phyloP scores from a whole-genome alignment of 2,329 filamentous ascomycete species.

The Aspergillus transmontanensis region DNA sequence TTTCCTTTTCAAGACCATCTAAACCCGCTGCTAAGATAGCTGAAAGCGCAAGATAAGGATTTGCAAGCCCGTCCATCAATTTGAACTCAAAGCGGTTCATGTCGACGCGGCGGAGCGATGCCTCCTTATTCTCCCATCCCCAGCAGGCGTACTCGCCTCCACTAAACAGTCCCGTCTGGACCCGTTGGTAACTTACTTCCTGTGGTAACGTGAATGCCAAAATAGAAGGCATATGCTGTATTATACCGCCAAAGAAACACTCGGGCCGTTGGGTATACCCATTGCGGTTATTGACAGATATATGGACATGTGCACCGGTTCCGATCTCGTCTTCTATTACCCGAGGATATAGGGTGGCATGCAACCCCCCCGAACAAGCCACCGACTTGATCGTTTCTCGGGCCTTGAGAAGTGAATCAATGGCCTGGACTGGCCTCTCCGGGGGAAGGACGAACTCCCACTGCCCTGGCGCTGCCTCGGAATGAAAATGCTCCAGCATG shows the following conservation, averaged over 20 bases:
- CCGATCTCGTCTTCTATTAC: constrained; percentile 16
- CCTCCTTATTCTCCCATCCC: constrained; percentile 31
- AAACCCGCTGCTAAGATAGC: constrained; percentile 27
- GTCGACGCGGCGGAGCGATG: constrained; percentile 25
- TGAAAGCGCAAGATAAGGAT: constrained; percentile 29
- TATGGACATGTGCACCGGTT: constrained; percentile 26
- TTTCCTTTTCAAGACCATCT: constrained; percentile 11
- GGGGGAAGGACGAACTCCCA: constrained; percentile 32
- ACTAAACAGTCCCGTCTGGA: constrained; percentile 28
- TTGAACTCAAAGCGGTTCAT: constrained; percentile 29
- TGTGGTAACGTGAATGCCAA: constrained; percentile 28
- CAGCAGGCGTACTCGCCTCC: constrained; percentile 30
- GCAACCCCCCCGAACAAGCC: constrained; percentile 16
- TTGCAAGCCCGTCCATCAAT: constrained; percentile 29
- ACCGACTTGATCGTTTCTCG: constrained; percentile 23
- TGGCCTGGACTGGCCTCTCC: constrained; percentile 22
- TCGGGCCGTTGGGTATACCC: background rate
- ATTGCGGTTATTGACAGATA: constrained; percentile 25
- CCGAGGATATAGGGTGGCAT: constrained; percentile 28
- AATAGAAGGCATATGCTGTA: constrained; percentile 26
- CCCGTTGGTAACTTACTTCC: constrained; percentile 26
- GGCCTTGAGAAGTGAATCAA: constrained; percentile 28
- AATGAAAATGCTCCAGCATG: constrained; percentile 28
- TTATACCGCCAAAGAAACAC: constrained; percentile 28
- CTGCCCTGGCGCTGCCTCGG: constrained; percentile 29